Evolutionary conservation across 2,329 filamentous ascomycete species (phyloP).

Genomic region (Fulvia fulva): DNA sequence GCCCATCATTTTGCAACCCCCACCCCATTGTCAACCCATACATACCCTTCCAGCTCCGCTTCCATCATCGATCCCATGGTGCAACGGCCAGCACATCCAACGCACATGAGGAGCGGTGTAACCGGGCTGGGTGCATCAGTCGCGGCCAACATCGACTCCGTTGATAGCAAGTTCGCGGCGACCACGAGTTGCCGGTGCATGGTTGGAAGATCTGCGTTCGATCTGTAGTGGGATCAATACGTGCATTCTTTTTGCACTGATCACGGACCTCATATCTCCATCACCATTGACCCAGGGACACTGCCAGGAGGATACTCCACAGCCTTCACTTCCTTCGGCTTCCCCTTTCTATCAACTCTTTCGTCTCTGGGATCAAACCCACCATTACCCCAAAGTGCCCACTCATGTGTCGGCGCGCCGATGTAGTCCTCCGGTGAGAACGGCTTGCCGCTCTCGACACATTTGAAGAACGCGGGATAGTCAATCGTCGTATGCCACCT

Average conservation of each 20-base stretch:
- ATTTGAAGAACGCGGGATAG: slow-evolving; percentile 81
- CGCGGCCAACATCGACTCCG: too few species aligned
- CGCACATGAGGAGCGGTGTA: too few species aligned
- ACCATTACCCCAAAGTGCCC: slow-evolving; percentile 91
- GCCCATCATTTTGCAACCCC: too few species aligned
- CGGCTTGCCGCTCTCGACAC: slow-evolving; percentile 62
- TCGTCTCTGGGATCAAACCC: slow-evolving; percentile 90
- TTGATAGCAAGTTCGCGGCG: too few species aligned
- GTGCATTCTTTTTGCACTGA: too few species aligned
- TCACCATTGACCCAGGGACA: background rate
- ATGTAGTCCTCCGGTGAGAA: slow-evolving; percentile 92
- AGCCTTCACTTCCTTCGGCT: slow-evolving; percentile 6
- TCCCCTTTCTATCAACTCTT: slow-evolving; percentile 79
- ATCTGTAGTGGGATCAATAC: background rate
- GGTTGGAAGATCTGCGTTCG: background rate
- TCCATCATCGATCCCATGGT: too few species aligned
- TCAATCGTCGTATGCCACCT: slow-evolving; percentile 87
- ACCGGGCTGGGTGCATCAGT: too few species aligned
- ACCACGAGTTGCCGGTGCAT: too few species aligned
- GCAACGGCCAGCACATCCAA: too few species aligned
- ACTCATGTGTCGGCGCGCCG: slow-evolving; percentile 77
- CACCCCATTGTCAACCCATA: too few species aligned
- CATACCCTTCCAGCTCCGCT: too few species aligned
- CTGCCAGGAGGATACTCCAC: slow-evolving; percentile 2
- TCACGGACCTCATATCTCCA: slow-evolving; percentile 1